Evolutionary conservation across 305 asterid genomes (phyloP).

Genomic region (Lippia alba): DNA sequence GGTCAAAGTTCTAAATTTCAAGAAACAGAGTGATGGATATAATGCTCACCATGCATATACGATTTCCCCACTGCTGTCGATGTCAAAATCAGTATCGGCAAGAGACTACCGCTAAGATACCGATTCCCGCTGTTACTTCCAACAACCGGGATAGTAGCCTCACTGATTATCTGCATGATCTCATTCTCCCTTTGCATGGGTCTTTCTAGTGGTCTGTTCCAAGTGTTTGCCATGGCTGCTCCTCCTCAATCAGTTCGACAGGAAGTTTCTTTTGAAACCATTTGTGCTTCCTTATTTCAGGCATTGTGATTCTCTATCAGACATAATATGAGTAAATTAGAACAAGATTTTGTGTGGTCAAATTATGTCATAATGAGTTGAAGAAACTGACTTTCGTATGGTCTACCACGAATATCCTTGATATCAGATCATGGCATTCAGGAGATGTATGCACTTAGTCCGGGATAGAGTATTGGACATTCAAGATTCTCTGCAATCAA

Average conservation of each 20-base stretch:
- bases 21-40: background rate
- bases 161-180: slow-evolving; percentile 88
- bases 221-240: slow-evolving; percentile 45
- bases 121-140: slow-evolving; percentile 71
- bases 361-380: background rate
- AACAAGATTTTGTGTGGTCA: background rate
- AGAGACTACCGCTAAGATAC: slow-evolving; percentile 77
- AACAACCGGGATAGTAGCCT: slow-evolving; percentile 90
- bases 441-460: slow-evolving; percentile 88
- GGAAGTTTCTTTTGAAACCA: slow-evolving; percentile 98
- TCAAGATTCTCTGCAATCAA: slow-evolving; percentile 71
- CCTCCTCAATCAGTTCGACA: slow-evolving; percentile 68
- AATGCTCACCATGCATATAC: slow-evolving; percentile 72
- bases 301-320: slow-evolving; percentile 85
- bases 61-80: slow-evolving; percentile 96
- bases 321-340: background rate
- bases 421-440: slow-evolving; percentile 74
- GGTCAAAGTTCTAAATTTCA: background rate
- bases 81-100: slow-evolving; percentile 87
- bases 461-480: slow-evolving; percentile 91
- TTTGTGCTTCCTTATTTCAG: slow-evolving; percentile 85
- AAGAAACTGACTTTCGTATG: slow-evolving; percentile 70
- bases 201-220: slow-evolving; percentile 85
- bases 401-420: slow-evolving; percentile 89
- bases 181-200: slow-evolving; percentile 84